Evolutionary conservation across 1,284 basidiomycete genomes (phyloP).

Genomic region (Tylopilus microsporus): DNA sequence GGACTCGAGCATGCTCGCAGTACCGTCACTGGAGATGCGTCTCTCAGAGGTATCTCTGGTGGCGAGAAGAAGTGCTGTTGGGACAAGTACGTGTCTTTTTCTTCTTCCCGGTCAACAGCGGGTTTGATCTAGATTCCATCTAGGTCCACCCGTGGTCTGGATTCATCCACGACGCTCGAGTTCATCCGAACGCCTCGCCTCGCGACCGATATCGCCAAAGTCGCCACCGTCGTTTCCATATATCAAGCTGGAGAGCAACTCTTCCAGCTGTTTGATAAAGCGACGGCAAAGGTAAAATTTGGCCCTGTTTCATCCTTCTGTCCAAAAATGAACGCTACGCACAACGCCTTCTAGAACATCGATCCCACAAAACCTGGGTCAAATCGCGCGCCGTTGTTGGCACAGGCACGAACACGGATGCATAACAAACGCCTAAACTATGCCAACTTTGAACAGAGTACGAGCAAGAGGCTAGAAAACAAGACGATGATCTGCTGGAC

Average conservation of each 20-base stretch:
- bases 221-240: constrained; percentile 59
- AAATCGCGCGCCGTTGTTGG: constrained; percentile 7
- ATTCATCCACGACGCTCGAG: constrained; percentile 65
- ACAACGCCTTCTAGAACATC: background rate
- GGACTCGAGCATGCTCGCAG: constrained; percentile 58
- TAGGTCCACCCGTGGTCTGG: constrained; percentile 65
- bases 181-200: constrained; percentile 57
- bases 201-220: constrained; percentile 48
- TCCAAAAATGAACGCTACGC: background rate
- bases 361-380: background rate
- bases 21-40: constrained; percentile 67
- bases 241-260: constrained; percentile 62
- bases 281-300: constrained; percentile 2
- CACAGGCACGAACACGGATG: constrained; percentile 5
- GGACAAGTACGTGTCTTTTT: constrained; percentile 40
- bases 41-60: constrained; percentile 72
- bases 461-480: too few relatives aligned
- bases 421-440: background rate
- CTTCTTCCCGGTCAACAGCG: background rate
- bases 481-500: too few relatives aligned
- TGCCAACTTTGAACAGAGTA: too few relatives aligned
- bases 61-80: constrained; percentile 69
- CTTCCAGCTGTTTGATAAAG: constrained; percentile 59
- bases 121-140: background rate
- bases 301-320: background rate